A percentile compares a stretch with the other conserved stretches of the same genome.
phyloP scores from a whole-genome alignment of 1,284 basidiomycete genomes.

The Erythrobasidium hasegawianum region DNA sequence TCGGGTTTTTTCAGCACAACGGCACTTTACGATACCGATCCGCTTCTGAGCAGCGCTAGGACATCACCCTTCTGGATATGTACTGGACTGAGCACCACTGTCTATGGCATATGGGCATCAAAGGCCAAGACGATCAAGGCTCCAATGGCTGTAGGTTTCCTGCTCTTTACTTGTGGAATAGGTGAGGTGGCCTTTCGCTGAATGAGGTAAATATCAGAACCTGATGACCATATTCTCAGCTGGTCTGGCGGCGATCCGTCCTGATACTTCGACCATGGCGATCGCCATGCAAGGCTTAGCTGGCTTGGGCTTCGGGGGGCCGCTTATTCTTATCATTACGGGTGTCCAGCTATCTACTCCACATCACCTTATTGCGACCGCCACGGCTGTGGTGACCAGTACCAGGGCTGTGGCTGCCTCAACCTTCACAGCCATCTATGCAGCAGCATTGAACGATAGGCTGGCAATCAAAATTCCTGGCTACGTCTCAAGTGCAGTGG shows the following conservation, averaged over 20 bases:
- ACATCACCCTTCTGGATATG: constrained; percentile 24
- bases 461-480: constrained; percentile 32
- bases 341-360: constrained; percentile 39
- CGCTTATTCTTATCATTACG: constrained; percentile 40
- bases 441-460: constrained; percentile 30
- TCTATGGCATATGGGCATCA: constrained; percentile 35
- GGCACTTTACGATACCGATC: constrained; percentile 33
- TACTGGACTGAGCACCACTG: constrained; percentile 14
- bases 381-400: constrained; percentile 37
- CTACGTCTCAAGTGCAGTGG: constrained; percentile 33
- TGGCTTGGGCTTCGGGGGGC: constrained; percentile 39
- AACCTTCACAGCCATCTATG: constrained; percentile 38
- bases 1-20: constrained; percentile 21
- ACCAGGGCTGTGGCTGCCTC: constrained; percentile 37
- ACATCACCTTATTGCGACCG: constrained; percentile 41
- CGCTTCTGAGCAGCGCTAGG: constrained; percentile 20
- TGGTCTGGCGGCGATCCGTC: constrained; percentile 35
- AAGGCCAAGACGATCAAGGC: constrained; percentile 32
- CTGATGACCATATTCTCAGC: constrained; percentile 17
- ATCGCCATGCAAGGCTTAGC: constrained; percentile 34
- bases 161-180: constrained; percentile 32
- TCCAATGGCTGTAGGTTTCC: constrained; percentile 36
- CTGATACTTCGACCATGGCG: constrained; percentile 8
- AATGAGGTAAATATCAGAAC: too few relatives aligned
- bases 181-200: not conserved